A percentile compares a stretch with the other conserved stretches of the same genome.
These are phyloP conservation scores for Yamadazyma diddensiae DNA, from an alignment of 1,139 yeast species.

Conservation along the genomic window DNA sequence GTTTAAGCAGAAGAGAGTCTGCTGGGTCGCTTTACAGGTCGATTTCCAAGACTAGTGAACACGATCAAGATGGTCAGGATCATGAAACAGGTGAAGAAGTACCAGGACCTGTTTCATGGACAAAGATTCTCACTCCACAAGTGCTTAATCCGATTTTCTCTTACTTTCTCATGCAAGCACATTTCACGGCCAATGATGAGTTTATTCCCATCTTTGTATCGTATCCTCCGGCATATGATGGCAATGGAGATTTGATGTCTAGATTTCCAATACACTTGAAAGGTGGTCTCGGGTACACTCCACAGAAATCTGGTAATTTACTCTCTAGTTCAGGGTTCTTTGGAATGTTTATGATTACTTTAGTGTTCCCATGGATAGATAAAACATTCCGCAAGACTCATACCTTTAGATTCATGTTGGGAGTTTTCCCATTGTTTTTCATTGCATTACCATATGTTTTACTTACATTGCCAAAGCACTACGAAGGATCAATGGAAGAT, in stretches of 20 bases:
- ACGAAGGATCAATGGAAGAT: slow-evolving; percentile 15
- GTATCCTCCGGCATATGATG: slow-evolving; percentile 6
- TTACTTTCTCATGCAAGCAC: slow-evolving; percentile 23
- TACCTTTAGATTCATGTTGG: slow-evolving; percentile 40
- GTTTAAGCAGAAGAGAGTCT: too few relatives aligned
- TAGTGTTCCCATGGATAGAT: slow-evolving; percentile 55
- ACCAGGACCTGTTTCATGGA: slow-evolving; percentile 8
- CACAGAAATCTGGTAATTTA: slow-evolving; percentile 49
- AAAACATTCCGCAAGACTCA: slow-evolving; percentile 41
- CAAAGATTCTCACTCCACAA: slow-evolving; percentile 7
- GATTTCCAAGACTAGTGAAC: background rate
- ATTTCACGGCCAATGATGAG: slow-evolving; percentile 50
- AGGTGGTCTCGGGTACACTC: slow-evolving; percentile 30
- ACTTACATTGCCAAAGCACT: slow-evolving; percentile 26
- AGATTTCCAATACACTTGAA: slow-evolving; percentile 30
- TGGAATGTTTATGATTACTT: slow-evolving; percentile 48
- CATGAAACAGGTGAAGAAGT: slow-evolving; percentile 1
- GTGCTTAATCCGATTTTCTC: slow-evolving; percentile 10
- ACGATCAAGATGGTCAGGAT: background rate
- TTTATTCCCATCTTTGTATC: slow-evolving; percentile 59
- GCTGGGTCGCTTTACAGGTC: too few relatives aligned
- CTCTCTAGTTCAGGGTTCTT: slow-evolving; percentile 54
- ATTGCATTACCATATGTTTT: slow-evolving; percentile 48
- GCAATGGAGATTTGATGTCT: slow-evolving; percentile 32
- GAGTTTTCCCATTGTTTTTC: slow-evolving; percentile 47